These are phyloP conservation scores for Fusarium succisae DNA, from an alignment of 2,329 filamentous ascomycete genomes.

Conservation along the genomic window DNA sequence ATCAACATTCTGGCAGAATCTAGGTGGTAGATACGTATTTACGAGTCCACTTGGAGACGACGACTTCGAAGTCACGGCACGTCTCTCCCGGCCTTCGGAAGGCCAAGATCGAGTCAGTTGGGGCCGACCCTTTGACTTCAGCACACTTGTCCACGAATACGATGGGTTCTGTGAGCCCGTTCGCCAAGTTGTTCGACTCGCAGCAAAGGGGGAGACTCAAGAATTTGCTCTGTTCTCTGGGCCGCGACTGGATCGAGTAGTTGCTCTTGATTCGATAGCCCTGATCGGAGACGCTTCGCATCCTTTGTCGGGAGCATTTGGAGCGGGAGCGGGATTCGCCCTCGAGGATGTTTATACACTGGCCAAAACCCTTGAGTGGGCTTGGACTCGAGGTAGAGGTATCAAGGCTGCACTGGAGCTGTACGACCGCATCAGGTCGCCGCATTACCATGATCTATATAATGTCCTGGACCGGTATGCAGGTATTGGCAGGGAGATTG, in stretches of 20 bases:
- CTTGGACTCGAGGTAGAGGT: slow-evolving; percentile 21
- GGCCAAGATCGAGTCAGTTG: slow-evolving; percentile 44
- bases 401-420: slow-evolving; percentile 37
- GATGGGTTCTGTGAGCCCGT: slow-evolving; percentile 46
- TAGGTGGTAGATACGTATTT: slow-evolving; percentile 45
- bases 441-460: slow-evolving; percentile 43
- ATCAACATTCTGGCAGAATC: slow-evolving; percentile 47
- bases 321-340: slow-evolving; percentile 51
- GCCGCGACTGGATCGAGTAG: slow-evolving; percentile 42
- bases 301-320: slow-evolving; percentile 58
- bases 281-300: slow-evolving; percentile 66
- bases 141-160: slow-evolving; percentile 35
- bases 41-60: slow-evolving; percentile 47
- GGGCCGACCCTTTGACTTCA: slow-evolving; percentile 41
- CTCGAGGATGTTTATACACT: slow-evolving; percentile 47
- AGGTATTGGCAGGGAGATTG: slow-evolving; percentile 17
- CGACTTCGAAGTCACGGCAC: slow-evolving; percentile 48
- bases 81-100: slow-evolving; percentile 24
- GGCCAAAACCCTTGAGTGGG: slow-evolving; percentile 38
- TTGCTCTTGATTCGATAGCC: slow-evolving; percentile 47
- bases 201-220: slow-evolving; percentile 38
- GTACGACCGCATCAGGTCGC: slow-evolving; percentile 43
- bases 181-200: slow-evolving; percentile 42
- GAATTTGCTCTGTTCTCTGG: slow-evolving; percentile 46
- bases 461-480: slow-evolving; percentile 40